Evolutionary conservation across 441 rosid species (phyloP), one percentile per base, ranked within the genome.

Genomic region (Flueggea neowawraea): DNA sequence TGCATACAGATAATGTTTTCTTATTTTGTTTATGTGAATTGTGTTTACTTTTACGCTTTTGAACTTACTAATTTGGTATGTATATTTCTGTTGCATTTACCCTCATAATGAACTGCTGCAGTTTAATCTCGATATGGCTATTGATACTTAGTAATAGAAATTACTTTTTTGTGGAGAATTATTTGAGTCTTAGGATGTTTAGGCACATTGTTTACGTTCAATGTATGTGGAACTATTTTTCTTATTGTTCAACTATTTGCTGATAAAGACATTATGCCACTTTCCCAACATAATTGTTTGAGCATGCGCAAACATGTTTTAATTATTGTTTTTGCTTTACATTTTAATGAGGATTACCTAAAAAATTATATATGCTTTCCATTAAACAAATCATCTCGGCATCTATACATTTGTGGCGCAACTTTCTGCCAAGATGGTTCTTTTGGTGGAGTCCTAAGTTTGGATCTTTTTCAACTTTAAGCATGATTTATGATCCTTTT

Each of bases 231-330:
- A 67, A 68, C 43, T 59, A 61, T 58, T 55, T 52, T 49, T 63
- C 67, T 63, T 52, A 11, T 43, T 6, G 65, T 61, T 75, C 70
- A 61, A 63, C 71, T 56, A 32, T 58, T 66, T 74, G 64, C 65
- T 54, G 52, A 74, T 77, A 72, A 65, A 61, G 65, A 33, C 71
- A 62, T 72, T 67, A 68, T 63, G 49, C 65, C 73, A 64, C 62
- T 76, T 51, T 68, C 63, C 64, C 72, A 72, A 12, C 74, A 71
- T 82, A 54, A 75, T 77, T 78, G 67, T 68, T 64, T 68, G 58
- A 74, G 88, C 84, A 78, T 67, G 86, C 84, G 12, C 67, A 70
- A 43, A 67, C 80, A 55, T 71, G 78, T 71, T 61, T 52, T 68
- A 68, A 71, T 80, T 12, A 76, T 81, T 67, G 66, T 22, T 63